These are phyloP conservation scores for Erucastrum elatum DNA, from an alignment of 345 rosid genomes.

Conservation along the genomic window DNA sequence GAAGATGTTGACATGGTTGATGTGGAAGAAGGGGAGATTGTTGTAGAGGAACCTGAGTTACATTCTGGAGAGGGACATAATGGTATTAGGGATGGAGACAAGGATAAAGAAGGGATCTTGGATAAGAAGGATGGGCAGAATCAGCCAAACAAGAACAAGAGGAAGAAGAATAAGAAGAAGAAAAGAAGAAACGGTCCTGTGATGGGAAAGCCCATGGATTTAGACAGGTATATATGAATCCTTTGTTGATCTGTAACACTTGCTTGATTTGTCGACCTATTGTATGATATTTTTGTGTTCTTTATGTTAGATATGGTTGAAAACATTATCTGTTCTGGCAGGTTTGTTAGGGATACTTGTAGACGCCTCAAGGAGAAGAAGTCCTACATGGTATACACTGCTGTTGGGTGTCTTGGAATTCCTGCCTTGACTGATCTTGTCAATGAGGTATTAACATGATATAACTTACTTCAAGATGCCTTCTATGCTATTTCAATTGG, in stretches of 20 bases:
- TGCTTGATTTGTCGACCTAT: background rate
- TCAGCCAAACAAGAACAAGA: slow-evolving; percentile 46
- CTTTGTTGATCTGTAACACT: background rate
- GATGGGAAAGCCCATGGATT: slow-evolving; percentile 47
- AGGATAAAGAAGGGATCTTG: slow-evolving; percentile 37
- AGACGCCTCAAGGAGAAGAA: slow-evolving; percentile 82
- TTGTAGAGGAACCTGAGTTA: slow-evolving; percentile 49
- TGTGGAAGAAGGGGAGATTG: slow-evolving; percentile 82
- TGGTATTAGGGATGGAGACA: slow-evolving; percentile 25
- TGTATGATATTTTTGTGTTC: background rate
- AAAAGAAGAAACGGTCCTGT: slow-evolving; percentile 41
- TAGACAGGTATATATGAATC: slow-evolving; percentile 52
- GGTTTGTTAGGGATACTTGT: slow-evolving; percentile 84
- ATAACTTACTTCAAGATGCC: background rate
- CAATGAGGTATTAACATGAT: slow-evolving; percentile 58
- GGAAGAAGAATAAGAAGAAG: slow-evolving; percentile 58
- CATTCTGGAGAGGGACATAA: slow-evolving; percentile 27
- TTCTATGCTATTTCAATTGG: background rate
- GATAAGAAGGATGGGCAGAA: slow-evolving; percentile 41
- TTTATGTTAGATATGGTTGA: background rate
- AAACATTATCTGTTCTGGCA: slow-evolving; percentile 37
- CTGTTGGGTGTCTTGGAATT: slow-evolving; percentile 86
- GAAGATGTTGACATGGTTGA: slow-evolving; percentile 83
- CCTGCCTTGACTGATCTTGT: slow-evolving; percentile 69
- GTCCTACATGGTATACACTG: slow-evolving; percentile 87